These are phyloP conservation scores for Podaxis pistillaris DNA, from an alignment of 768 basidiomycete genomes.

Conservation along the genomic window DNA sequence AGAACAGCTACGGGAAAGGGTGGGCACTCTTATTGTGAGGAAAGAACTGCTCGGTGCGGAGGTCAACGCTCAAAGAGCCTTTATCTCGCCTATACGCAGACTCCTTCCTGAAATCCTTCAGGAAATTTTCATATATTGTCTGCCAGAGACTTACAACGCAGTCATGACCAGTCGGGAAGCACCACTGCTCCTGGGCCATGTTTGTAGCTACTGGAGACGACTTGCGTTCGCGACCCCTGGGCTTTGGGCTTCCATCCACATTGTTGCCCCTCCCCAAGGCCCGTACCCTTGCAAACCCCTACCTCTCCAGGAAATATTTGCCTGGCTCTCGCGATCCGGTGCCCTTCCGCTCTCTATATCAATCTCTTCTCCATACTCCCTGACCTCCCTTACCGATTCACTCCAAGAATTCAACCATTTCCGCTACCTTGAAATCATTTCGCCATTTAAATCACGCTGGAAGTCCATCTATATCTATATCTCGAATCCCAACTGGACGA, in stretches of 20 bases:
- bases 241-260: constrained; percentile 1
- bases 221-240: not conserved
- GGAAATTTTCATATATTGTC: not conserved
- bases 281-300: not conserved
- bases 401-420: not conserved
- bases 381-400: too few relatives aligned
- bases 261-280: not conserved
- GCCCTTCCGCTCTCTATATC: not conserved
- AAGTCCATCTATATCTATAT: not conserved
- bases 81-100: not conserved
- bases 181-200: not conserved
- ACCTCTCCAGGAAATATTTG: not conserved
- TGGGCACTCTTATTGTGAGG: too few relatives aligned
- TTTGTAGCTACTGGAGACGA: not conserved
- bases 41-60: not conserved
- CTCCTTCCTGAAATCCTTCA: not conserved
- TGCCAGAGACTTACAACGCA: not conserved
- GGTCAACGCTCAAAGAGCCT: not conserved
- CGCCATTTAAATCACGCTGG: not conserved
- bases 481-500: not conserved
- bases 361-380: not conserved
- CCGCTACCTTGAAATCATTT: not conserved
- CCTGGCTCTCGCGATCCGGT: not conserved
- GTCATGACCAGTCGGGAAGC: not conserved
- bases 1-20: too few relatives aligned